Evolutionary conservation across 2,329 filamentous ascomycete genomes (phyloP).

Genomic region (Arthrobotrys megalospora): DNA sequence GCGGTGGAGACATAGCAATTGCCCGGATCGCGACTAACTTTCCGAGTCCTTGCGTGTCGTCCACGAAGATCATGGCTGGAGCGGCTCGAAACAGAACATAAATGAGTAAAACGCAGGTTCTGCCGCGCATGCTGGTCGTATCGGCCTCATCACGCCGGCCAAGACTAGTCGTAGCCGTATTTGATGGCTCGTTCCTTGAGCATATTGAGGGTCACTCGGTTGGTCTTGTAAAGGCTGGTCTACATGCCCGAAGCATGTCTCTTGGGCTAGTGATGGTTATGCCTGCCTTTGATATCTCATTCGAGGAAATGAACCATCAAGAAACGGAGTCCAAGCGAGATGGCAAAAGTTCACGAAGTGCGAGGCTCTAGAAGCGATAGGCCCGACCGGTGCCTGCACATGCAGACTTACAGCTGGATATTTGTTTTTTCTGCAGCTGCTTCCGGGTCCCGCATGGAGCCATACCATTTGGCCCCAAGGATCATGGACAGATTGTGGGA

Average conservation of each 20-base stretch:
- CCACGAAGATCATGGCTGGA: conserved; percentile 29
- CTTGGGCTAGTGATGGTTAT: not conserved
- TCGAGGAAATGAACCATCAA: conserved; percentile 5
- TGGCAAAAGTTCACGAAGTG: conserved; percentile 42
- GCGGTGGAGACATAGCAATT: conserved; percentile 20
- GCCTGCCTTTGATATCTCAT: conserved; percentile 10
- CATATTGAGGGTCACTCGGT: conserved; percentile 10
- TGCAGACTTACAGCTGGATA: not conserved
- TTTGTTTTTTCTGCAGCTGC: conserved; percentile 39
- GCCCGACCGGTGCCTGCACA: conserved; percentile 20
- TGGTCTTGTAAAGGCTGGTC: conserved; percentile 42
- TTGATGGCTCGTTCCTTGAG: conserved; percentile 14
- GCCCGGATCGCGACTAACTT: conserved; percentile 34
- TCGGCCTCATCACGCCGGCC: conserved; percentile 11
- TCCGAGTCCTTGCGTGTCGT: conserved; percentile 19
- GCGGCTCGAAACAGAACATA: conserved; percentile 41
- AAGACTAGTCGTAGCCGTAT: conserved; percentile 18
- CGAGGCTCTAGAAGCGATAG: conserved; percentile 31
- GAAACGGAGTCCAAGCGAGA: conserved; percentile 42
- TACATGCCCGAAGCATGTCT: conserved; percentile 45
- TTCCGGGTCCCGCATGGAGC: conserved; percentile 12
- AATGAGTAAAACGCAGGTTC: conserved; percentile 44
- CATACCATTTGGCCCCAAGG: conserved; percentile 6
- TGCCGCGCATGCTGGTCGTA: conserved; percentile 33
- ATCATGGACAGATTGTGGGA: conserved; percentile 29